Evolutionary conservation across 2,329 filamentous ascomycete genomes (phyloP).

Genomic region (Knufia fluminis): DNA sequence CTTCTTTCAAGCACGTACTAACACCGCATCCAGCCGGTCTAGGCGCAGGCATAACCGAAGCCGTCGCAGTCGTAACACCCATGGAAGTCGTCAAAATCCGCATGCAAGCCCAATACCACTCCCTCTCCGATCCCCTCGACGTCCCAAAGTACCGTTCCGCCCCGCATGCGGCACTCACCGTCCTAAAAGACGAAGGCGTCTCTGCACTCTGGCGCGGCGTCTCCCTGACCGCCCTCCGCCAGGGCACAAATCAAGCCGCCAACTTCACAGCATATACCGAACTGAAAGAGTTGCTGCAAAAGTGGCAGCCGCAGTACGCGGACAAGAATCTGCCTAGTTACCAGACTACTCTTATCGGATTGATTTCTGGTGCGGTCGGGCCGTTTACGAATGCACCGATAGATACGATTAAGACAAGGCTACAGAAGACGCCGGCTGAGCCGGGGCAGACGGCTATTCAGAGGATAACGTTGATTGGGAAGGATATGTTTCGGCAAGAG

Average conservation of each 20-base stretch:
- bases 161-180: slow-evolving; percentile 72
- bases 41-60: slow-evolving; percentile 88
- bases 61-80: slow-evolving; percentile 88
- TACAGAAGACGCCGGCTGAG: slow-evolving; percentile 81
- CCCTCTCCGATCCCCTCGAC: slow-evolving; percentile 92
- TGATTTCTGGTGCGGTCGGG: slow-evolving; percentile 89
- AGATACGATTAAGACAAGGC: slow-evolving; percentile 94
- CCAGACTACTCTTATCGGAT: slow-evolving; percentile 83
- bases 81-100: slow-evolving; percentile 99
- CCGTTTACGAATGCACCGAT: slow-evolving; percentile 95
- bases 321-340: slow-evolving; percentile 64
- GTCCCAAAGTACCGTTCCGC: slow-evolving; percentile 96
- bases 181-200: slow-evolving; percentile 81
- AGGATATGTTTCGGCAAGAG: slow-evolving; percentile 87
- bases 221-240: slow-evolving; percentile 80
- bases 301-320: slow-evolving; percentile 60
- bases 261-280: slow-evolving; percentile 98
- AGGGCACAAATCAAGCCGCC: slow-evolving; percentile 94
- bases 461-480: slow-evolving; percentile 68
- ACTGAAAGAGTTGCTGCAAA: slow-evolving; percentile 70
- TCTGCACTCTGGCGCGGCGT: slow-evolving; percentile 88
- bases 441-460: slow-evolving; percentile 70
- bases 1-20: slow-evolving; percentile 10
- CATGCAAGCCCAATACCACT: slow-evolving; percentile 94
- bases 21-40: slow-evolving; percentile 58